Evolutionary conservation across 140 eudicot genomes (phyloP), one percentile per base, ranked within the genome.

Genomic region (Cichorium intybus): DNA sequence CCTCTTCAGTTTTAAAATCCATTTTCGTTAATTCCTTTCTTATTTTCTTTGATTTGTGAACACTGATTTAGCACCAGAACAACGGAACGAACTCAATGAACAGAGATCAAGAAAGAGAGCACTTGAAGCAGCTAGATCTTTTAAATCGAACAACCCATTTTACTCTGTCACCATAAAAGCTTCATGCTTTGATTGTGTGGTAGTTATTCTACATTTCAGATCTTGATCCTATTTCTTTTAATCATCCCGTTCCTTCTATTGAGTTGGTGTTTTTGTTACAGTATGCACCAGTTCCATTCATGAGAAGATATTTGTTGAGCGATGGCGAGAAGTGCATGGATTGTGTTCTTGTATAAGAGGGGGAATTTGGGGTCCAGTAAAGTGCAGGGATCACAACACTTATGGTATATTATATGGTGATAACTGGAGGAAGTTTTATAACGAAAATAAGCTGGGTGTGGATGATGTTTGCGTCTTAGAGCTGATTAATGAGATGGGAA

Each of bases 391-490:
- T 4, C 23, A 50, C 48, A 5, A 52, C 17, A 3, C 6, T 0
- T 26, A 7, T 61, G 76, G 14, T 50, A 51, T 2, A 52, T 26
- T 71, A 9, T 18, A 10, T 61, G 76, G 64, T 37, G 16, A 10
- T 11, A 51, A 37, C 1, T 61, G 33, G 76, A 51, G 26, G 62
- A 61, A 18, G 51, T 71, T 51, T 71, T 22, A 26, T 20, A 64
- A 50, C 21, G 64, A 71, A 17, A 51, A 60, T 61, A 24, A 37
- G 34, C 15, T 61, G 20, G 50, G 20, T 22, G 22, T 70, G 3
- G 75, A 55, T 24, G 56, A 71, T 50, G 62, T 60, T 60, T 71
- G 69, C 49, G 54, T 33, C 4, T 22, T 60, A 34, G 33, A 60
- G 69, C 29, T 60, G 62, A 35, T 60, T 3, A 17, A 35, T 24